Evolutionary conservation across 495 filamentous ascomycete species (phyloP), one percentile per base, ranked within the genome.

Genomic region (Penicillium salamii): DNA sequence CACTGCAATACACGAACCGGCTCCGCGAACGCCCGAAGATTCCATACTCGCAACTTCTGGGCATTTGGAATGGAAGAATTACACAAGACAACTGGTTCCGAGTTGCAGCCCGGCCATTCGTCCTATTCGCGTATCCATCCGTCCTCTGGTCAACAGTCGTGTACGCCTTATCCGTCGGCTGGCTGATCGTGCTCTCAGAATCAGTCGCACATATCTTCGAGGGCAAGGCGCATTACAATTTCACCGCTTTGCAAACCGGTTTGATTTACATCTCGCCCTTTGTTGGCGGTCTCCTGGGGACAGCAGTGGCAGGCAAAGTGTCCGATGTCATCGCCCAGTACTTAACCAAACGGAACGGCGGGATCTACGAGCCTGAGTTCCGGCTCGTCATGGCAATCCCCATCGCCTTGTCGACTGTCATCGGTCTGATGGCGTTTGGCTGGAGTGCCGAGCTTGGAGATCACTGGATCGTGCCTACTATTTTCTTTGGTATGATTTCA

Each of bases 341-440:
- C 13, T 89, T 98, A 84, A 81, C 86, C 6, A 77, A 82, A 13
- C 78, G 83, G n/a, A 98, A 98, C 55, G 88, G 85, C 13, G 93
- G 93, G 7, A 75, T 98, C 12, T 98, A 97, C 68, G 93, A 97
- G 68, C 92, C 92, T 2, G 92, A 98, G 69, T 97, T 96, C 67
- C 78, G 92, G 18, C 80, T 97, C 11, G 83, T 96, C 43, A 97
- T 98, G 92, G 90, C 84, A 2, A 70, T 87, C 21, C 92, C 91
- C 2, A 81, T 97, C 14, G 79, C 85, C 0, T 51, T 97, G 38
- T 79, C 83, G 12, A 97, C 92, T 0, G 82, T 83, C 6, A 84
- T 92, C 24, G 93, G 92, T 3, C 75, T 97, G 32, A 93, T 96
- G 80, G 92, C 89, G 8, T 97, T 91, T 61, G 92, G 92, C 4